Evolutionary conservation across 495 filamentous ascomycete genomes (phyloP).

Genomic region (Podospora australis): DNA sequence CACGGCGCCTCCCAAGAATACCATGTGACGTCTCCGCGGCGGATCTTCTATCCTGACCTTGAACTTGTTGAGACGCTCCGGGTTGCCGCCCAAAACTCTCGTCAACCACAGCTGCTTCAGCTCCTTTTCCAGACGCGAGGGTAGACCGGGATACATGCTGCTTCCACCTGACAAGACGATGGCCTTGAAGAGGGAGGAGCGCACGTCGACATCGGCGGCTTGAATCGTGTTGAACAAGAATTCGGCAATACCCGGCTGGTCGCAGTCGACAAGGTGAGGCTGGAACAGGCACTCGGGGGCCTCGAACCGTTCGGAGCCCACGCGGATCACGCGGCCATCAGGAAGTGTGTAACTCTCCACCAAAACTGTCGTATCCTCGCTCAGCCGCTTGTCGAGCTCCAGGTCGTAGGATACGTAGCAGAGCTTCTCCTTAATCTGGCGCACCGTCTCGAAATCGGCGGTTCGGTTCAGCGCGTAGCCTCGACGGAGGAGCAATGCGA

Average conservation of each 20-base stretch:
- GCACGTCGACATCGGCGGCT: conserved; percentile 87
- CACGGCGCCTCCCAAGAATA: conserved; percentile 95
- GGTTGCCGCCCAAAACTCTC: conserved; percentile 78
- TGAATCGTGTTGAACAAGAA: conserved; percentile 99
- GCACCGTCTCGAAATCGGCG: conserved; percentile 97
- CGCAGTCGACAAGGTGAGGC: conserved; percentile 94
- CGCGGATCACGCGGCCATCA: conserved; percentile 90
- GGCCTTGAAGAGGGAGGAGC: conserved; percentile 89
- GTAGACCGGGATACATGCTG: conserved; percentile 97
- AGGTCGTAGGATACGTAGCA: conserved; percentile 99
- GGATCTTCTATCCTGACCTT: conserved; percentile 99
- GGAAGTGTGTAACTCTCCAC: conserved; percentile 97
- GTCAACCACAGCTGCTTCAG: conserved; percentile 98
- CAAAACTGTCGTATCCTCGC: conserved; percentile 94
- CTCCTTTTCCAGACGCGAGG: conserved; percentile 93
- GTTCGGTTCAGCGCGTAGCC: conserved; percentile 98
- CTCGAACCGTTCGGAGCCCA: conserved; percentile 95
- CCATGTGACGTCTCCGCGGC: conserved; percentile 93
- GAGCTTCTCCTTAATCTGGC: conserved; percentile 99
- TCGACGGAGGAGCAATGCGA: conserved; percentile 86
- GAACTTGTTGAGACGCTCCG: conserved; percentile 93
- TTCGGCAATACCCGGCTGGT: conserved; percentile 94
- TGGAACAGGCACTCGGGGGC: conserved; percentile 98
- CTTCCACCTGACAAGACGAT: conserved; percentile 93
- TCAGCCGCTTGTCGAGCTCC: conserved; percentile 88